These are phyloP conservation scores for Guadua angustifolia DNA, from an alignment of 176 grass and related monocot genomes.

Conservation along the genomic window DNA sequence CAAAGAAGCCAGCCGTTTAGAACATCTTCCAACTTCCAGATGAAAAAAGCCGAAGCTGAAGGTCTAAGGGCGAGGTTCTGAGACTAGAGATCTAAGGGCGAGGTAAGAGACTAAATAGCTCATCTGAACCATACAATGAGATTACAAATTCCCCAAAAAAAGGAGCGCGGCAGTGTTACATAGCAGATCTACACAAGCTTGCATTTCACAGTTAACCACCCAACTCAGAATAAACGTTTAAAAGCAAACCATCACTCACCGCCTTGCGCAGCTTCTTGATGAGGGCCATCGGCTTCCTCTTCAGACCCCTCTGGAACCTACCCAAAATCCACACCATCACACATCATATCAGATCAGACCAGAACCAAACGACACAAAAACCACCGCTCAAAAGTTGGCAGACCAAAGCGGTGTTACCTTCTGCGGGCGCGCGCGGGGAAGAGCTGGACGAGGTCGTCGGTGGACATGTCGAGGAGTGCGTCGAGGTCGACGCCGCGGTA, in stretches of 20 bases:
- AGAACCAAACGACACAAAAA: not conserved
- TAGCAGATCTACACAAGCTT: conserved; percentile 6
- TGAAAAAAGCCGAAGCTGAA: too few relatives aligned
- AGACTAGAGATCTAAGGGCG: not conserved
- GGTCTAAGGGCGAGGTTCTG: too few relatives aligned
- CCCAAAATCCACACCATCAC: not conserved
- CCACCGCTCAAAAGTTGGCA: not conserved
- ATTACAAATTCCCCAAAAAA: not conserved
- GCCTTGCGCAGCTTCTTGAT: conserved; percentile 98
- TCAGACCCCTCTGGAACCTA: conserved; percentile 93
- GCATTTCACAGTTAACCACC: not conserved
- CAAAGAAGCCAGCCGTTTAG: too few relatives aligned
- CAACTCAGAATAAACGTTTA: not conserved
- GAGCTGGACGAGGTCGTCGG: conserved; percentile 86
- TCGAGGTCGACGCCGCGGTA: conserved; percentile 97
- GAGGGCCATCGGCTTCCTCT: conserved; percentile 98
- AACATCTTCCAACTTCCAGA: too few relatives aligned
- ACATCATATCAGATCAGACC: not conserved
- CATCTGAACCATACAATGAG: too few relatives aligned
- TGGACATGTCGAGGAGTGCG: conserved; percentile 95
- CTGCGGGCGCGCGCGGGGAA: conserved; percentile 81
- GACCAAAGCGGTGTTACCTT: conserved; percentile 38
- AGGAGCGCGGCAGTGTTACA: not conserved
- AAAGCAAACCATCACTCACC: conserved; percentile 47
- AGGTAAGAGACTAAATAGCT: not conserved